phyloP scores from a whole-genome alignment of 192 early-diverging fungal genomes.

The Coemansia sp. region DNA sequence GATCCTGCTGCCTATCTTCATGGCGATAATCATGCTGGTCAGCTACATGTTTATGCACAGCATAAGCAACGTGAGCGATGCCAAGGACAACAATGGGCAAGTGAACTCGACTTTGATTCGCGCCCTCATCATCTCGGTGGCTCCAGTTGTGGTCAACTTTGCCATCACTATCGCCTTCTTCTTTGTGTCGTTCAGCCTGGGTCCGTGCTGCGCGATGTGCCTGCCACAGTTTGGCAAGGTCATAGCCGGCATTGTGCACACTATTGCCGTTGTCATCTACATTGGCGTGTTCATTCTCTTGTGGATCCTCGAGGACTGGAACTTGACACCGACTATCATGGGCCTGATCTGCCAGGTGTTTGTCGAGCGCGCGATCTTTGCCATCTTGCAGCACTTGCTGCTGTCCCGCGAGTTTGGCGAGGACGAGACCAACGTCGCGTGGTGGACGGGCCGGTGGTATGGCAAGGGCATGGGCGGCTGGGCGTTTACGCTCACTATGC shows the following conservation, averaged over 20 bases:
- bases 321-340: slow-evolving; percentile 60
- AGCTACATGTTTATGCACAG: slow-evolving; percentile 70
- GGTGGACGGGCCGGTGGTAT: slow-evolving; percentile 87
- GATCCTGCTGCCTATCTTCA: slow-evolving; percentile 67
- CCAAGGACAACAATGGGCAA: slow-evolving; percentile 31
- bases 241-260: slow-evolving; percentile 67
- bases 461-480: slow-evolving; percentile 68
- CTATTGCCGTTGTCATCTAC: slow-evolving; percentile 60
- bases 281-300: slow-evolving; percentile 65
- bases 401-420: slow-evolving; percentile 82
- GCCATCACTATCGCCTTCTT: slow-evolving; percentile 63
- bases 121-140: slow-evolving; percentile 63
- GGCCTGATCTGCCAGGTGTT: slow-evolving; percentile 66
- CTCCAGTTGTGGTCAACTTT: slow-evolving; percentile 69
- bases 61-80: slow-evolving; percentile 47
- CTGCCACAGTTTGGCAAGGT: slow-evolving; percentile 71
- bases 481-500: slow-evolving; percentile 71
- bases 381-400: slow-evolving; percentile 65
- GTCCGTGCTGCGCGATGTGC: slow-evolving; percentile 62
- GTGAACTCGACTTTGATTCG: slow-evolving; percentile 59
- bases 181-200: slow-evolving; percentile 64
- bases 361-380: slow-evolving; percentile 71
- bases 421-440: slow-evolving; percentile 79
- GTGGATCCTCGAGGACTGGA: slow-evolving; percentile 70
- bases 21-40: slow-evolving; percentile 61